Percentiles rank a stretch among this genome's conserved stretches.
Conservation (phyloP, 441 rosid genomes). For the Raphanus hybrid region DNA sequence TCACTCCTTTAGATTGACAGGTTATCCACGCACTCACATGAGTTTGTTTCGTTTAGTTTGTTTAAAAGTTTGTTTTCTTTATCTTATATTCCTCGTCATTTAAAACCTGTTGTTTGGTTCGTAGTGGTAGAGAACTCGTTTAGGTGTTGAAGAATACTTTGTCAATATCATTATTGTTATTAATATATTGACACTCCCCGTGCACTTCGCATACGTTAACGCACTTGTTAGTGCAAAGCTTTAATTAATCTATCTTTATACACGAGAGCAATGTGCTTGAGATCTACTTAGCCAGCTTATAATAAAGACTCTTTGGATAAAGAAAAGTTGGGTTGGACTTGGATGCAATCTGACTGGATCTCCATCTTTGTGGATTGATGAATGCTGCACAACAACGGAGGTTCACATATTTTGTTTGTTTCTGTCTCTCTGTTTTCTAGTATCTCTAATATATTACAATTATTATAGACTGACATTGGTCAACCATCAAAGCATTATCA, state of each 20-base stretch:
- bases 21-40: not conserved
- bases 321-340: slow-evolving; percentile 17
- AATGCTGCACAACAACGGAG: slow-evolving; percentile 6
- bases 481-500: not conserved
- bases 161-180: not conserved
- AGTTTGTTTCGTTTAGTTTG: not conserved
- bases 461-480: not conserved
- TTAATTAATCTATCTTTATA: not conserved
- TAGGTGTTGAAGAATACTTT: not conserved
- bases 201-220: not conserved
- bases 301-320: not conserved
- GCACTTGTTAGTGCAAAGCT: not conserved
- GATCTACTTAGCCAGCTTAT: slow-evolving; percentile 24
- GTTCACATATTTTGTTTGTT: not conserved
- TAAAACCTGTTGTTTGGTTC: not conserved
- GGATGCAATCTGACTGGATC: slow-evolving; percentile 35
- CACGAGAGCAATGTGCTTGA: slow-evolving; percentile 1
- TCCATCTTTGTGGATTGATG: slow-evolving; percentile 28
- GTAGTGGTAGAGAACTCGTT: not conserved
- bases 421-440: not conserved
- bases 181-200: not conserved
- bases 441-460: not conserved
- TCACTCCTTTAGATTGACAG: not conserved
- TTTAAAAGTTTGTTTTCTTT: not conserved
- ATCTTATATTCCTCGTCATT: not conserved